Conservation (phyloP, 1,284 basidiomycete species). For the Trametes sp. region DNA sequence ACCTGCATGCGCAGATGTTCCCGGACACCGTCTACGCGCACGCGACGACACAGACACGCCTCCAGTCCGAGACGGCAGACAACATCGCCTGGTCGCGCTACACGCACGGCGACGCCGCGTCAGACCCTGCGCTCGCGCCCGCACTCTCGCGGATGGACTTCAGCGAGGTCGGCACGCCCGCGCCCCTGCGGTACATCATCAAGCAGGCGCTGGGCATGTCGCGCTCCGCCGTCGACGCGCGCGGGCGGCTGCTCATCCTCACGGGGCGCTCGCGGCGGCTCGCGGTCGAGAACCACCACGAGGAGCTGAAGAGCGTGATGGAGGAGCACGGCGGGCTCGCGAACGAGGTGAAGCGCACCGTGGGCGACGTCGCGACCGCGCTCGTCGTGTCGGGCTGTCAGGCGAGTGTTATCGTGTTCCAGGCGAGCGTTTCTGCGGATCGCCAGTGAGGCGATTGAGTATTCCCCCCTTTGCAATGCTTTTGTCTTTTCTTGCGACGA, state of each 20-base stretch:
- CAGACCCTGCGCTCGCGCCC: slow-evolving; percentile 41
- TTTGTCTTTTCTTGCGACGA: not conserved
- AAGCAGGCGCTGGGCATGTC: slow-evolving; percentile 41
- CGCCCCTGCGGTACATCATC: slow-evolving; percentile 61
- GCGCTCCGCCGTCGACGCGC: slow-evolving; percentile 34
- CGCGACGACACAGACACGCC: slow-evolving; percentile 48
- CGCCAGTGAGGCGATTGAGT: slow-evolving; percentile 9
- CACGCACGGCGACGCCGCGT: slow-evolving; percentile 33
- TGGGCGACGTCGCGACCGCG: slow-evolving; percentile 83
- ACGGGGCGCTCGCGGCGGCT: slow-evolving; percentile 75
- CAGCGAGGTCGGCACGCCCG: slow-evolving; percentile 56
- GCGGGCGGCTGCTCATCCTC: slow-evolving; percentile 63
- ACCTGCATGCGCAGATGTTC: slow-evolving; percentile 37
- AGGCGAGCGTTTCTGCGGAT: slow-evolving; percentile 53
- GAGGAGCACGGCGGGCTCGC: slow-evolving; percentile 59
- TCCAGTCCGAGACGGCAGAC: slow-evolving; percentile 57
- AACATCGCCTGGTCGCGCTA: slow-evolving; percentile 51
- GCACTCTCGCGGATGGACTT: slow-evolving; percentile 64
- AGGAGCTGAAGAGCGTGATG: slow-evolving; percentile 71
- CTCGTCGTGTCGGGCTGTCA: slow-evolving; percentile 69
- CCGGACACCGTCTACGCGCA: slow-evolving; percentile 57
- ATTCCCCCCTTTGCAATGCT: not conserved
- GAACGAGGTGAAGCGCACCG: slow-evolving; percentile 74
- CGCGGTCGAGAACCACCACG: slow-evolving; percentile 67
- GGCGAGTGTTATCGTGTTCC: slow-evolving; percentile 74